phyloP scores from a whole-genome alignment of 2,329 filamentous ascomycete species.

The Waltergamsia citrina region DNA sequence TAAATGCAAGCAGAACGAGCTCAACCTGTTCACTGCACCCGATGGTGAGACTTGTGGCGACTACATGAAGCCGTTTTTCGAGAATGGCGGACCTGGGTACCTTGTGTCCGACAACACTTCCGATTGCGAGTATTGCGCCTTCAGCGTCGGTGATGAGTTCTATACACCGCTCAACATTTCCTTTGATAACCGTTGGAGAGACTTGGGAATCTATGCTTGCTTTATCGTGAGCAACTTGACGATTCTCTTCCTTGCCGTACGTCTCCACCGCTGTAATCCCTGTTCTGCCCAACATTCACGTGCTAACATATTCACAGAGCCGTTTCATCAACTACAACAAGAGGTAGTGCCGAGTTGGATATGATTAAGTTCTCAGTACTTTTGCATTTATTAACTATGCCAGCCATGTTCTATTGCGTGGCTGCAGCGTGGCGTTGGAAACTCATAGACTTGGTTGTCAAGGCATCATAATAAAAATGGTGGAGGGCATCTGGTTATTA shows the following conservation, averaged over 20 bases:
- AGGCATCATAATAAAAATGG: too few species aligned
- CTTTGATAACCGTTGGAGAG: constrained; percentile 67
- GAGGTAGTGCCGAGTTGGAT: constrained; percentile 23
- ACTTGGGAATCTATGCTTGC: constrained; percentile 67
- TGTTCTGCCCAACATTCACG: not conserved
- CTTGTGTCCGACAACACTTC: constrained; percentile 55
- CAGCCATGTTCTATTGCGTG: too few species aligned
- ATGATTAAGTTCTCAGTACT: too few species aligned
- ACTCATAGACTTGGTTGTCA: too few species aligned
- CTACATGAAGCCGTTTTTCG: constrained; percentile 68
- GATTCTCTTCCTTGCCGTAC: constrained; percentile 43
- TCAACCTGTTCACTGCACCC: constrained; percentile 61
- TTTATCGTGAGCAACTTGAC: constrained; percentile 74
- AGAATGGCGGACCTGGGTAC: constrained; percentile 60
- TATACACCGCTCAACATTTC: constrained; percentile 57
- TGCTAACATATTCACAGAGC: constrained; percentile 20
- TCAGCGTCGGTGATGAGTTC: constrained; percentile 71
- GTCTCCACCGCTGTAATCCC: too few species aligned
- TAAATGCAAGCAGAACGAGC: constrained; percentile 48
- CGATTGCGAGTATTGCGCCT: constrained; percentile 74
- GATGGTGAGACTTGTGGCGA: constrained; percentile 57
- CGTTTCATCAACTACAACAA: constrained; percentile 46
- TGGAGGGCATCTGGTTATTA: too few species aligned
- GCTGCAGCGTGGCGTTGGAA: too few species aligned
- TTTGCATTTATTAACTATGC: too few species aligned